Percentiles rank a stretch among this genome's conserved stretches.
These are phyloP conservation scores for Trypanosomatidae sp. DNA, from an alignment of 208 protist species.

Conservation along the genomic window DNA sequence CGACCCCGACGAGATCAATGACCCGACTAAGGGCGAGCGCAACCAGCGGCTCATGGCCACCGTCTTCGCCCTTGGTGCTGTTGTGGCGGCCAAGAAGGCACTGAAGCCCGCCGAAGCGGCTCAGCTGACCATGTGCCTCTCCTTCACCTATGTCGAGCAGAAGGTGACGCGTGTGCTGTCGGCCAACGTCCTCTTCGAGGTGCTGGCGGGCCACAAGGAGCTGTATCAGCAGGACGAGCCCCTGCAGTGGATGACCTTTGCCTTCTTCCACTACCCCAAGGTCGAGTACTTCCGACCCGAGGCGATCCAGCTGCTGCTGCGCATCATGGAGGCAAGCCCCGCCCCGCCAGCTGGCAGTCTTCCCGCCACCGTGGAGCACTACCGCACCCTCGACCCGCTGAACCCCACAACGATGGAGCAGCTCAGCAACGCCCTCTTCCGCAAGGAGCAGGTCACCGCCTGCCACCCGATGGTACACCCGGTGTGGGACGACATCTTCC, in stretches of 20 bases:
- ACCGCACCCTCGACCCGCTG: conserved; percentile 64
- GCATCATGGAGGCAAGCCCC: conserved; percentile 50
- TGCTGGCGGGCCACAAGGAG: conserved; percentile 35
- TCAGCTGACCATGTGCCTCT: conserved; percentile 48
- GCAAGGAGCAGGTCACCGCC: conserved; percentile 82
- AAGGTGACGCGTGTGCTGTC: conserved; percentile 77
- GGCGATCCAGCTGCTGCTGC: conserved; percentile 81
- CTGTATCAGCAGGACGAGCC: conserved; percentile 41
- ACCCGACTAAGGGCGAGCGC: conserved; percentile 86
- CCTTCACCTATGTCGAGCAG: conserved; percentile 86
- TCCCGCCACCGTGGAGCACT: conserved; percentile 45
- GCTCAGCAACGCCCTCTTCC: conserved; percentile 81
- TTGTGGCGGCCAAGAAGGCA: conserved; percentile 41
- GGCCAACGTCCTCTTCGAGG: conserved; percentile 67
- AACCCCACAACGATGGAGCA: conserved; percentile 79
- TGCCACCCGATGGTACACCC: conserved; percentile 89
- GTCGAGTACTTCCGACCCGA: conserved; percentile 89
- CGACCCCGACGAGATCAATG: conserved; percentile 85
- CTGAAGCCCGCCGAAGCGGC: conserved; percentile 46
- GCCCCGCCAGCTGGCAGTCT: conserved; percentile 20
- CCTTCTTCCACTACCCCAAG: conserved; percentile 89
- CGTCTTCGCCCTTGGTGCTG: conserved; percentile 67
- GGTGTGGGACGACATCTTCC: conserved; percentile 84
- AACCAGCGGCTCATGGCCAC: conserved; percentile 82
- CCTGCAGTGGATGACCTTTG: conserved; percentile 71